Base-by-base conservation (phyloP, 2,329 filamentous ascomycete genomes). In the Magnaporthiopsis rhizophila region DNA sequence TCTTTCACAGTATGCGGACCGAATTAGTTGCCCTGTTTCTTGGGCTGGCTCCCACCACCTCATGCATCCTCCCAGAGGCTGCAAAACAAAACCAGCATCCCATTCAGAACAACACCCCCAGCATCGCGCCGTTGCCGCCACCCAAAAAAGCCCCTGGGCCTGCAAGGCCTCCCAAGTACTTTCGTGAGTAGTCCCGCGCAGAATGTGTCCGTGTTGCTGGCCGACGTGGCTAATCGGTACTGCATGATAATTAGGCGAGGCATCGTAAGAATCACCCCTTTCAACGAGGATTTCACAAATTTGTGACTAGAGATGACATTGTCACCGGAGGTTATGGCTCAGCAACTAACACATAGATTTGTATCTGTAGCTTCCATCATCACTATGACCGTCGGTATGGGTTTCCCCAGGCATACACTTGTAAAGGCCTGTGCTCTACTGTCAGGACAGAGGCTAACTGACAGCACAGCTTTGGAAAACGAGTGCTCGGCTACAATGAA, bases 401-500 rank as follows among this genome's bases (percentile, higher is more conserved):
- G 24, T 30, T 38, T 34, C 28, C 38, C 32, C 15, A 24, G 24
- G 15, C 21, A 8, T 13, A 6, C 1, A n/a, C 26, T 36, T 21
- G 30, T 32, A 64, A 58, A 24, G 9, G 36, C 38, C 61, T 59
- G 69, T 58, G 64, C 59, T 1, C 62, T 18, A 3, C 13, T 24
- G 30, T 28, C 45, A 13, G 11, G 38, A 18, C 38, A 18, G 38
- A 38, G 15, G 15, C 38, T 45, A 57, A 73, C 70, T 61, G 26
- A 57, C 36, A 11, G 58, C n/a, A 36, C 12, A 69, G 77, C 18
- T 83, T 80, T 66, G 74, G 75, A 59, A 70, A 72, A 18, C 69
- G 73, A 28, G 68, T 73, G n/a, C 74, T 83, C 26, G 72, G 73
- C 3, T 76, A 89, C 69, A 80, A 83, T 38, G 82, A 86, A 64